phyloP scores from a whole-genome alignment of 148 eudicot genomes.

The Rhododendron ovatum region DNA sequence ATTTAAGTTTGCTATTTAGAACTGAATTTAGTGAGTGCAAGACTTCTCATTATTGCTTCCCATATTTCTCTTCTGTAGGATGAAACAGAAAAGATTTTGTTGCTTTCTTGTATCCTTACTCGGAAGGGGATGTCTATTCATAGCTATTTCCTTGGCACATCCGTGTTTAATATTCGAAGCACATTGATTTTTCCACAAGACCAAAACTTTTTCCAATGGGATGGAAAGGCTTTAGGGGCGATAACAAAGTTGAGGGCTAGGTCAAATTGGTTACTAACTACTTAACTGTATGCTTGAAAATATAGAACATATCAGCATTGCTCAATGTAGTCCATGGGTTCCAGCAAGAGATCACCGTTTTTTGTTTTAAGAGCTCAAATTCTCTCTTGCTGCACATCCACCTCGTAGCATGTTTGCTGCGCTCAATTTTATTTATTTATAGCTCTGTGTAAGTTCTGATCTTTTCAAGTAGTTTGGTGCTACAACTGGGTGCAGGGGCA shows the following conservation, averaged over 20 bases:
- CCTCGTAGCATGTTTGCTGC: background rate
- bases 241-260: background rate
- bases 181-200: background rate
- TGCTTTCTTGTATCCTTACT: background rate
- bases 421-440: background rate
- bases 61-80: background rate
- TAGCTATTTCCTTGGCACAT: background rate
- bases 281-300: background rate
- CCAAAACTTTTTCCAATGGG: background rate
- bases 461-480: background rate
- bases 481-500: constrained; percentile 57
- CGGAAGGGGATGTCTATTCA: background rate
- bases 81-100: background rate
- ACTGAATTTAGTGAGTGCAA: background rate
- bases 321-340: background rate
- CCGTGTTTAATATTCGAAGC: background rate
- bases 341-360: background rate
- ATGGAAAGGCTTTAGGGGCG: background rate
- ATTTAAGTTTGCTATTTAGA: background rate
- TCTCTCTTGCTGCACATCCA: background rate
- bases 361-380: background rate
- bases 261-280: background rate
- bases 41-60: background rate
- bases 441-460: constrained; percentile 1
- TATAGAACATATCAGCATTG: background rate